Conservation (phyloP, 2,329 filamentous ascomycete species). For the Cordyceps farinosa region DNA sequence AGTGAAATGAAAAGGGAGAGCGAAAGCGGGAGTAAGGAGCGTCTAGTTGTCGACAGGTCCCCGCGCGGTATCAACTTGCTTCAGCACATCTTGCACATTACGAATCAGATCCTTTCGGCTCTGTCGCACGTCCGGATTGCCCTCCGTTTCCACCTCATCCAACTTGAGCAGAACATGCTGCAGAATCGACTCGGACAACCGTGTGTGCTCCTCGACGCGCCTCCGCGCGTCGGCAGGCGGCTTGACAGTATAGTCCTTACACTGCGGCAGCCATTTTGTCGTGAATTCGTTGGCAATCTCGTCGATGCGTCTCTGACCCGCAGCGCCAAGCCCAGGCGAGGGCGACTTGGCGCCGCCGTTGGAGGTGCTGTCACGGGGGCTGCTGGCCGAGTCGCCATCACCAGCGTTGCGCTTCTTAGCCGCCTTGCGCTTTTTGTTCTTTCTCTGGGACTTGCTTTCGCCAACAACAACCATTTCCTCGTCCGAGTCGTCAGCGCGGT, state of each 20-base stretch:
- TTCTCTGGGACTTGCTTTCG: slow-evolving; percentile 35
- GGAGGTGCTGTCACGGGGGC: slow-evolving; percentile 42
- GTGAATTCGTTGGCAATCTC: slow-evolving; percentile 64
- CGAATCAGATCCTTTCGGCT: slow-evolving; percentile 70
- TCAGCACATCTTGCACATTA: slow-evolving; percentile 65
- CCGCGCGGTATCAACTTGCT: slow-evolving; percentile 54
- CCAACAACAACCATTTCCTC: slow-evolving; percentile 45
- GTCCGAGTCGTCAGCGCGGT: slow-evolving; percentile 38
- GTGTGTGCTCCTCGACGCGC: slow-evolving; percentile 69
- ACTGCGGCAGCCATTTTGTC: slow-evolving; percentile 61
- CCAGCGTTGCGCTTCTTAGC: slow-evolving; percentile 35
- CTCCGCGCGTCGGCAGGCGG: slow-evolving; percentile 66
- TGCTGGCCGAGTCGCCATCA: slow-evolving; percentile 41
- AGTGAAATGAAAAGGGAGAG: neutral
- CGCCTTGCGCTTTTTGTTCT: slow-evolving; percentile 39
- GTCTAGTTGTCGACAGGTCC: slow-evolving; percentile 18
- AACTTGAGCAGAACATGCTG: slow-evolving; percentile 73
- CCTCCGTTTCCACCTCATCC: slow-evolving; percentile 71
- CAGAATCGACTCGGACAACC: slow-evolving; percentile 71
- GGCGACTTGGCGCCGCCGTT: slow-evolving; percentile 30
- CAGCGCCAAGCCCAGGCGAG: slow-evolving; percentile 33
- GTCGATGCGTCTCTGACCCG: slow-evolving; percentile 55
- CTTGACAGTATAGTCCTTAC: slow-evolving; percentile 55
- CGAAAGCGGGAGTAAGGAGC: neutral
- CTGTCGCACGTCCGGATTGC: slow-evolving; percentile 60